phyloP scores from a whole-genome alignment of 1,139 yeast genomes.

The Protomyces macrosporus region DNA sequence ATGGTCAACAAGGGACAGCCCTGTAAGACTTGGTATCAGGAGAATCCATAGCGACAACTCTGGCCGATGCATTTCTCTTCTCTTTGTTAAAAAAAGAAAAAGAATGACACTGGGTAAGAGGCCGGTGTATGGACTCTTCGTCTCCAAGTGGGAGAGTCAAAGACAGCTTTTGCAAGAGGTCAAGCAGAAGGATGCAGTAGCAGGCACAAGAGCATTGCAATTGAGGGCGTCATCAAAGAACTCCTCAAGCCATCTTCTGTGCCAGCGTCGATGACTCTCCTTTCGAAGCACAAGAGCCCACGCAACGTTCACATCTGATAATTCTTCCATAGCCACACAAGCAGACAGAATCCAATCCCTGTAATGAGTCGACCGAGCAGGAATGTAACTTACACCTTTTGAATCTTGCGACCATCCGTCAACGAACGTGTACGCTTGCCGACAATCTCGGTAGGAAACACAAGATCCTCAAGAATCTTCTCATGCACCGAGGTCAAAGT shows the following conservation, averaged over 20 bases:
- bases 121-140: constrained; percentile 26
- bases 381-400: constrained; percentile 55
- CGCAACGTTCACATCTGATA: too few relatives aligned
- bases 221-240: too few relatives aligned
- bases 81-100: not conserved
- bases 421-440: constrained; percentile 99
- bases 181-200: too few relatives aligned
- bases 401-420: constrained; percentile 98
- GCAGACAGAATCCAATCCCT: too few relatives aligned
- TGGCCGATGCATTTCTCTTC: constrained; percentile 13
- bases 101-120: constrained; percentile 16
- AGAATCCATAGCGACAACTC: constrained; percentile 25
- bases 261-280: too few relatives aligned
- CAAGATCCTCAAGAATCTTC: constrained; percentile 97
- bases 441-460: constrained; percentile 98
- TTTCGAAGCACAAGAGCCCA: too few relatives aligned
- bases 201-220: too few relatives aligned
- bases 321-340: not conserved
- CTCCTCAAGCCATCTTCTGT: too few relatives aligned
- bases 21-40: not conserved
- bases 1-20: too few relatives aligned
- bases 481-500: constrained; percentile 98
- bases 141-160: not conserved
- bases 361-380: too few relatives aligned
- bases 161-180: too few relatives aligned